Evolutionary conservation across 2,329 filamentous ascomycete genomes (phyloP).

Genomic region (Colletotrichum magnum): DNA sequence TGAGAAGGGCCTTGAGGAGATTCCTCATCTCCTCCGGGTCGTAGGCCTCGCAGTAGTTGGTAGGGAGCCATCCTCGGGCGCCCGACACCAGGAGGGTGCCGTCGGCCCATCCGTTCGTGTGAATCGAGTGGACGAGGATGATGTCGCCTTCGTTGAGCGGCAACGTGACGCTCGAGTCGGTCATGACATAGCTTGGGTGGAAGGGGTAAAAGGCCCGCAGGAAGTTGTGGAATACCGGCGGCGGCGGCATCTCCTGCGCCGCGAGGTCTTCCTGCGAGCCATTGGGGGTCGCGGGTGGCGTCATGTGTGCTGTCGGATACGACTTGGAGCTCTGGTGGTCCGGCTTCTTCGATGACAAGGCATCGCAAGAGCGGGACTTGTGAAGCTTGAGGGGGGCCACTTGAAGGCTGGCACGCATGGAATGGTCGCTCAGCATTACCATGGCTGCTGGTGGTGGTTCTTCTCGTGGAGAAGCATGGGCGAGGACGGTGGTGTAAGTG

Average conservation of each 20-base stretch:
- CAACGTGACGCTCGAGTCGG: slow-evolving; percentile 89
- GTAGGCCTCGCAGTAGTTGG: slow-evolving; percentile 97
- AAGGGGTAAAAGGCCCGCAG: slow-evolving; percentile 95
- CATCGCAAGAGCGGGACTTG: slow-evolving; percentile 53
- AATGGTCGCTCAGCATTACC: slow-evolving; percentile 63
- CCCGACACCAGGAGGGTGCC: slow-evolving; percentile 90
- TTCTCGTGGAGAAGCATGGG: slow-evolving; percentile 55
- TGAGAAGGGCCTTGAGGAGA: slow-evolving; percentile 86
- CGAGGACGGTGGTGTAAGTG: slow-evolving; percentile 16
- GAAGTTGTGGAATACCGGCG: slow-evolving; percentile 91
- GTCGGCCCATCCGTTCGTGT: slow-evolving; percentile 98
- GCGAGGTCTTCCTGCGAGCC: slow-evolving; percentile 73
- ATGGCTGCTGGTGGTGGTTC: slow-evolving; percentile 55
- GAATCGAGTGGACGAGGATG: slow-evolving; percentile 94
- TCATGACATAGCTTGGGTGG: slow-evolving; percentile 81
- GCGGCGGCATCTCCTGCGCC: slow-evolving; percentile 54
- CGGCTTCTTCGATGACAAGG: slow-evolving; percentile 45
- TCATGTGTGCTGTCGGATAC: slow-evolving; percentile 74
- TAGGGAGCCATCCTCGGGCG: slow-evolving; percentile 93
- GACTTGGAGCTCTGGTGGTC: slow-evolving; percentile 54
- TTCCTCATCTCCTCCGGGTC: slow-evolving; percentile 89
- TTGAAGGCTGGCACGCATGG: slow-evolving; percentile 70
- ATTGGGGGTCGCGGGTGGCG: slow-evolving; percentile 82
- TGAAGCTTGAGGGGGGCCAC: slow-evolving; percentile 72
- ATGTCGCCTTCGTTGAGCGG: slow-evolving; percentile 92